Base-by-base conservation (phyloP, 2,329 filamentous ascomycete genomes). In the Hymenoscyphus repandus region DNA sequence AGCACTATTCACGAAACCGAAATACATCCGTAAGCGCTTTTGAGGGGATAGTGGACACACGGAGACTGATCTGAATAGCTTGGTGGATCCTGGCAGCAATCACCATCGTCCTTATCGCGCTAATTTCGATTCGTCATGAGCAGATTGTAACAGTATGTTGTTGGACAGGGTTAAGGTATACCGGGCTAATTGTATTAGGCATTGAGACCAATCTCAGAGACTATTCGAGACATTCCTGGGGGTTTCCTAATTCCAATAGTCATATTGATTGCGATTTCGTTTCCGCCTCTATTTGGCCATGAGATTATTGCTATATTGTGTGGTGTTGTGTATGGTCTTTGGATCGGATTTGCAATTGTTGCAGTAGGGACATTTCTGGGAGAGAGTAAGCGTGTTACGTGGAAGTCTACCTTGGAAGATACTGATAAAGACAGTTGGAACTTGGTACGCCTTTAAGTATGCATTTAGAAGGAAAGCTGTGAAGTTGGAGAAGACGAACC, bases 271-370 rank as follows among this genome's bases (percentile, higher is more conserved):
- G 39, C 67, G 33, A 68, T 72, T 34, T 72, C 70, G 2, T 71
- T 72, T 47, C 70, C 70, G 3, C 70, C 70, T 1, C 59, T 72
- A 11, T 72, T 72, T 47, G 70, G 70, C 13, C 70, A 72, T 51
- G 70, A 72, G 50, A 60, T 72, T 37, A 58, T 72, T 39, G 69
- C 66, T n/a, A 57, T 72, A 15, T 54, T 72, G n/a, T 69, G 66
- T 45, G 70, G 70, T 56, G 66, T 71, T 0, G 69, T 72, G 6
- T 72, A 69, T 47, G 70, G 69, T 2, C 54, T 72, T 5, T 71
- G 70, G 68, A 59, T 69, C 13, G 70, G 70, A 4, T 72, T 72
- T 42, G 68, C 61, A 4, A 67, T 72, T 39, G 69, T 71, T 9
- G 66, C 69, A 0, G 69, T 68, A 0, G 70, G 70, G 6, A 72